Evolutionary conservation across 495 filamentous ascomycete species (phyloP).

Genomic region (Penicillium daleae): DNA sequence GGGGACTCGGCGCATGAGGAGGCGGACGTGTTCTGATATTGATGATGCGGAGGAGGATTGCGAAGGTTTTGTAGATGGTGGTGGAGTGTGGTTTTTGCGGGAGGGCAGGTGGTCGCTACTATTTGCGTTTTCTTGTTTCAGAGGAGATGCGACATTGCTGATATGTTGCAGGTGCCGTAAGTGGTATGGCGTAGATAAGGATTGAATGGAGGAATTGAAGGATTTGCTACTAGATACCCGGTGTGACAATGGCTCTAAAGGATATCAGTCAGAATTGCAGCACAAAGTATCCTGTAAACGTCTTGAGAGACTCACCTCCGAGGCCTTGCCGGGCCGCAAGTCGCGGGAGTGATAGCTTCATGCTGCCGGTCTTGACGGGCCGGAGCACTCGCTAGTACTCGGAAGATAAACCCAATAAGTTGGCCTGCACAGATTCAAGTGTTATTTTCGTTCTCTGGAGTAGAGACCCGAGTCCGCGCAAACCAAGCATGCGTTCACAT

Average conservation of each 20-base stretch:
- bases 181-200: neutral
- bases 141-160: constrained; percentile 23
- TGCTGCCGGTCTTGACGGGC: constrained; percentile 26
- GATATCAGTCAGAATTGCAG: neutral
- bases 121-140: constrained; percentile 1
- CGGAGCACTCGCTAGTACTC: constrained; percentile 17
- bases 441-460: constrained; percentile 8
- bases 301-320: constrained; percentile 22
- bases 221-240: neutral
- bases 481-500: constrained; percentile 1
- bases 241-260: constrained; percentile 6
- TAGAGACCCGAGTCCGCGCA: constrained; percentile 22
- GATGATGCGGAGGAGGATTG: constrained; percentile 16
- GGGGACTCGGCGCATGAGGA: constrained; percentile 70
- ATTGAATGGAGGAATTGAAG: constrained; percentile 1
- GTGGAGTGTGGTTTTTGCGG: neutral
- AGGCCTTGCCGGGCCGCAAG: constrained; percentile 28
- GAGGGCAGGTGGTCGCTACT: neutral
- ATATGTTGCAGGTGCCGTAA: constrained; percentile 19
- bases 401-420: constrained; percentile 10
- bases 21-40: constrained; percentile 52
- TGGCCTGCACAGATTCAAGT: constrained; percentile 6
- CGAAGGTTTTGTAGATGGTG: neutral
- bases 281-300: neutral
- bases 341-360: constrained; percentile 40